These are phyloP conservation scores for Senna tora DNA, from an alignment of 306 rosid genomes.

Conservation along the genomic window DNA sequence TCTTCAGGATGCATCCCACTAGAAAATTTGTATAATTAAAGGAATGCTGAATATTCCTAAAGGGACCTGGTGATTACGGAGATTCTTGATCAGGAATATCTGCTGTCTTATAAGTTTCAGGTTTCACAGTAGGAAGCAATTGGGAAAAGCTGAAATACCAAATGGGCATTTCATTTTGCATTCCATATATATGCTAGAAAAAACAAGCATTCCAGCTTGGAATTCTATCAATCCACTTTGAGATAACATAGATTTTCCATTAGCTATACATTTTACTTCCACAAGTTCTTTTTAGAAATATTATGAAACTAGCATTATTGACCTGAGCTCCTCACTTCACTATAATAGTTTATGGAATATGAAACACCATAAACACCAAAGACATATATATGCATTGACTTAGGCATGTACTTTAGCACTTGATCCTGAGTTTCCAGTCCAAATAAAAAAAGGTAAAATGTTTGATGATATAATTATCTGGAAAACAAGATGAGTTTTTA, in stretches of 20 bases:
- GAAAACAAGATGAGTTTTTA: slow-evolving; percentile 8
- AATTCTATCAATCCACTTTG: slow-evolving; percentile 2
- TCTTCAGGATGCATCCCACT: slow-evolving; percentile 1
- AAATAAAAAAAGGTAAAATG: not conserved
- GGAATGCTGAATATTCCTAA: too few relatives aligned
- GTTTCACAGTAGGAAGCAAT: not conserved
- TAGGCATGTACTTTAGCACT: not conserved
- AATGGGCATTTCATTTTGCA: not conserved
- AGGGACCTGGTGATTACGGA: not conserved
- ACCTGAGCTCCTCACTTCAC: not conserved
- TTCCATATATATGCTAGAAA: too few relatives aligned
- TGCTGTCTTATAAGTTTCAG: not conserved
- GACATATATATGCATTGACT: not conserved
- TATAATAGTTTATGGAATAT: not conserved
- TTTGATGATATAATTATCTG: not conserved
- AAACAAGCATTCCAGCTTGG: not conserved
- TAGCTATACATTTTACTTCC: not conserved
- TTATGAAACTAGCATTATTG: not conserved
- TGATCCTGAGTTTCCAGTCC: not conserved
- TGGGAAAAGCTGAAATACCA: slow-evolving; percentile 1
- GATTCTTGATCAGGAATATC: not conserved
- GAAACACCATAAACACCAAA: not conserved
- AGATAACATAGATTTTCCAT: not conserved
- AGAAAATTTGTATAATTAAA: not conserved
- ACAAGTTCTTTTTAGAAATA: not conserved